These are phyloP conservation scores for Trametes sp. DNA, from an alignment of 1,284 basidiomycete genomes.

Conservation along the genomic window DNA sequence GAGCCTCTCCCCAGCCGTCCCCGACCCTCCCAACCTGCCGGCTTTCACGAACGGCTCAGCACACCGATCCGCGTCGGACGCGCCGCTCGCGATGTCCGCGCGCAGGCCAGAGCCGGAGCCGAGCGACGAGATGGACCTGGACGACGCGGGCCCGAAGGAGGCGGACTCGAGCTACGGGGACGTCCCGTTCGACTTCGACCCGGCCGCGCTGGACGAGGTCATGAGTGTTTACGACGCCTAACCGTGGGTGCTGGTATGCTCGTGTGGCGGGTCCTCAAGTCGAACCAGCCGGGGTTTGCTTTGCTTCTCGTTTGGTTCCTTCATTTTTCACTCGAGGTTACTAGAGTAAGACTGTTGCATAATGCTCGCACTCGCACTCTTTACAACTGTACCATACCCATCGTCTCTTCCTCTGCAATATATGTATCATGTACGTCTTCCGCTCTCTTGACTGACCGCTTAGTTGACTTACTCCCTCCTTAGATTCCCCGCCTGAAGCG, in stretches of 20 bases:
- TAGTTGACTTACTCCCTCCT: too few species aligned
- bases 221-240: conserved; percentile 21
- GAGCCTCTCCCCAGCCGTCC: conserved; percentile 14
- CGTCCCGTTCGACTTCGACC: conserved; percentile 21
- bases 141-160: conserved; percentile 19
- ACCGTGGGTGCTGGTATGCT: not conserved
- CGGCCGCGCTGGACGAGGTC: conserved; percentile 12
- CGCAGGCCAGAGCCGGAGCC: conserved; percentile 29
- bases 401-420: too few species aligned
- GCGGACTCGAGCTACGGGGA: conserved; percentile 31
- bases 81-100: conserved; percentile 21
- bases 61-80: not conserved
- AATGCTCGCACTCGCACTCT: too few species aligned
- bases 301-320: too few species aligned
- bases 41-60: not conserved
- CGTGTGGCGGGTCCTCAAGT: not conserved
- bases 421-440: too few species aligned
- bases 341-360: too few species aligned
- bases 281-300: too few species aligned
- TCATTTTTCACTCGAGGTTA: too few species aligned
- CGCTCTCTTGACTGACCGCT: too few species aligned
- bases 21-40: not conserved
- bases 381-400: too few species aligned
- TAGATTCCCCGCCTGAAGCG: too few species aligned
- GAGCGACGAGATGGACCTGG: not conserved